Conservation (phyloP, 2,329 filamentous ascomycete genomes). For the Trichoderma semiorbis region DNA sequence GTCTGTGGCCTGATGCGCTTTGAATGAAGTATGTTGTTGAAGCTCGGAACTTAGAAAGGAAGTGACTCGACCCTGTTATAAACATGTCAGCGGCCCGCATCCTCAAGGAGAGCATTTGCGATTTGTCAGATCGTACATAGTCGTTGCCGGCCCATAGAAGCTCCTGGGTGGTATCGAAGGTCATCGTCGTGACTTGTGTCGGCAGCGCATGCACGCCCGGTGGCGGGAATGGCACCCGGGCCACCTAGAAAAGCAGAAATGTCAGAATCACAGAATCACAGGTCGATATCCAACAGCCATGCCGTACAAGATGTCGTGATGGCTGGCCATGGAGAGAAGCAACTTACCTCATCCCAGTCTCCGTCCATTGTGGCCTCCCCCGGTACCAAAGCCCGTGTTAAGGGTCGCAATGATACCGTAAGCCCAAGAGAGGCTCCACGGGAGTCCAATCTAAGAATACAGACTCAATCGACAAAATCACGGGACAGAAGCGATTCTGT, state of each 20-base stretch:
- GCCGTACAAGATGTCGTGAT: not conserved
- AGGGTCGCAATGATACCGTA: conserved; percentile 12
- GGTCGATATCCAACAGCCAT: not conserved
- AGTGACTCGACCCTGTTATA: conserved; percentile 70
- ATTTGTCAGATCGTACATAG: conserved; percentile 58
- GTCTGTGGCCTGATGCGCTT: conserved; percentile 69
- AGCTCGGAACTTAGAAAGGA: conserved; percentile 86
- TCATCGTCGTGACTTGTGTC: conserved; percentile 72
- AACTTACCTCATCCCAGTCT: conserved; percentile 64
- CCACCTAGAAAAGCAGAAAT: conserved; percentile 53
- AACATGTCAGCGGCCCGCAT: conserved; percentile 25
- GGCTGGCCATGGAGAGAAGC: not conserved
- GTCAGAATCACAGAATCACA: conserved; percentile 6
- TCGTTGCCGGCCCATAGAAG: conserved; percentile 92
- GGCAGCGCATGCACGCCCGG: conserved; percentile 67
- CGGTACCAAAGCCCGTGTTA: conserved; percentile 32
- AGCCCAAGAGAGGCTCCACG: conserved; percentile 16
- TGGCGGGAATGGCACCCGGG: conserved; percentile 76
- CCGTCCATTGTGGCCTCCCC: conserved; percentile 55
- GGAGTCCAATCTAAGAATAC: conserved; percentile 12
- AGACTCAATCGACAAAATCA: not conserved
- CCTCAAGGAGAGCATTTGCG: not conserved
- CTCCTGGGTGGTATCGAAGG: conserved; percentile 87
- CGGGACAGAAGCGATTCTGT: not conserved
- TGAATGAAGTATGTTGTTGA: conserved; percentile 86